Evolutionary conservation across 2,329 filamentous ascomycete species (phyloP), one percentile per base, ranked within the genome.

Genomic region (Lasiodiplodia hormozganensis): DNA sequence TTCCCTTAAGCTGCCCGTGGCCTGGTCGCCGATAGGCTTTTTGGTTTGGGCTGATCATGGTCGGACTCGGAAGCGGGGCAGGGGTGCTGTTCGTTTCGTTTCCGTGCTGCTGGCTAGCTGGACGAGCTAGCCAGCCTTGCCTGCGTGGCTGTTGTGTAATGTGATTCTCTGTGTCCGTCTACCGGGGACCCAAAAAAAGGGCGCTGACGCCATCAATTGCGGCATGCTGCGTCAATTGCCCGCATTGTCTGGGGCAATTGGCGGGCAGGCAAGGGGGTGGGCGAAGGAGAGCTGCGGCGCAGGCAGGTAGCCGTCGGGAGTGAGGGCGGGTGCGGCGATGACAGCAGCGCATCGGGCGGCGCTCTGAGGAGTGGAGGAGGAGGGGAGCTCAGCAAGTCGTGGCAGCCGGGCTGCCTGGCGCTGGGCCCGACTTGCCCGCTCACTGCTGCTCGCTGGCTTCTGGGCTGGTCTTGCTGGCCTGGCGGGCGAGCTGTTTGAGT

Each of bases 91-190:
- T 49, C 40, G 56, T 43, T 34, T 49, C 38, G 47, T 62, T 62
- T 49, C 57, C 57, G 57, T 31, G 57, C 57, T 62, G 57, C 36
- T 62, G 57, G 57, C 54, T 58, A 38, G 54, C 54, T 58, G 34
- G 54, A 11, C 34, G 18, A 21, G 54, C 57, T 34, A 52, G 60
- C 60, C 18, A 64, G 60, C 60, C 60, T 64, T 64, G 60, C 60
- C 43, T 64, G 60, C 60, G 60, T 52, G 43, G 38, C 60, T 64
- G 60, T 52, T 36, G 60, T 64, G 60, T 52, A 64, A 64, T 64
- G 60, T 51, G 60, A 52, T 51, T 51, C 57, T 51, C 31, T 43
- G 25, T 51, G 60, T 38, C 47, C 47, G 31, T 21, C n/a, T 43
- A 25, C 40, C 31, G 18, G 14, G n/a, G 18, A 38, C 54, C 31